Evolutionary conservation across 345 rosid species (phyloP).

Genomic region (Eutrema heterophyllum): DNA sequence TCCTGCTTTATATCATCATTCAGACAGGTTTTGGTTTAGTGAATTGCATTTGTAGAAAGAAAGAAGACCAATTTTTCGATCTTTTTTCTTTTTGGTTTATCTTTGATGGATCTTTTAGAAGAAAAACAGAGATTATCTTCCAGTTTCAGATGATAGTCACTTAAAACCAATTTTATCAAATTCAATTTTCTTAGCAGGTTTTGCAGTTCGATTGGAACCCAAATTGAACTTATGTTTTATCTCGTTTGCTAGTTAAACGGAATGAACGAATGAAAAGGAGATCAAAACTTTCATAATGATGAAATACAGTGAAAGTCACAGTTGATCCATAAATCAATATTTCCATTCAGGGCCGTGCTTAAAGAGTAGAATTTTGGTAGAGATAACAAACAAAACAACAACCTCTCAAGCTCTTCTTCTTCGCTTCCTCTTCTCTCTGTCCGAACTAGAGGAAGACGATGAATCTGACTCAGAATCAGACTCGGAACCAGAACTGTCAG

Average conservation of each 20-base stretch:
- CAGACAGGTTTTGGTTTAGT: neutral
- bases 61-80: neutral
- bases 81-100: neutral
- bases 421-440: too few relatives aligned
- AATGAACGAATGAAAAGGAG: neutral
- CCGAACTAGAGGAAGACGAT: too few relatives aligned
- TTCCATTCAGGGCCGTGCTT: neutral
- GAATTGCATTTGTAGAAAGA: neutral
- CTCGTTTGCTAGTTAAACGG: neutral
- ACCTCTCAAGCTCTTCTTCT: too few relatives aligned
- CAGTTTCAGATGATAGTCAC: neutral
- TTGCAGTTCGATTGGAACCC: too few relatives aligned
- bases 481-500: too few relatives aligned
- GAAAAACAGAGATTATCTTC: neutral
- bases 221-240: too few relatives aligned
- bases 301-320: neutral
- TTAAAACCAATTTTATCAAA: neutral
- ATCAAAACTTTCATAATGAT: conserved; percentile 1
- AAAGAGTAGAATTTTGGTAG: too few relatives aligned
- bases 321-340: neutral
- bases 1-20: neutral
- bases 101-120: neutral
- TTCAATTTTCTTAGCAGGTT: neutral
- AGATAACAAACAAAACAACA: too few relatives aligned
- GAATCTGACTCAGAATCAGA: too few relatives aligned